phyloP scores from a whole-genome alignment of 2,329 filamentous ascomycete species.

The Cercospora sp. region DNA sequence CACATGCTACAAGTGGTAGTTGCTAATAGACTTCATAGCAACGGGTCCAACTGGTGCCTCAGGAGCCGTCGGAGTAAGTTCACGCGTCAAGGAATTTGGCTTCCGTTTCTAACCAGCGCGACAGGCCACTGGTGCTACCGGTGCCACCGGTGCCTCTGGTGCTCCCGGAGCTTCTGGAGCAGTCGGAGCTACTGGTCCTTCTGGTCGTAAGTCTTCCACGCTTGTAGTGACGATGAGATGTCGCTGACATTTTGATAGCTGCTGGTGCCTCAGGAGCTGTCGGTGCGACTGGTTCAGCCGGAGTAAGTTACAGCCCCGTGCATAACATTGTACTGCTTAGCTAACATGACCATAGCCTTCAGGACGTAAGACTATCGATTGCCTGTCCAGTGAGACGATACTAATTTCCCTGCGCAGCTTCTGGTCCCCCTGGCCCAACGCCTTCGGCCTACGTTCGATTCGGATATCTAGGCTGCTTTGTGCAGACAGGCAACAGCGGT shows the following conservation, averaged over 20 bases:
- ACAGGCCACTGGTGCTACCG: slow-evolving; percentile 5
- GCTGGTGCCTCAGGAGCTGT: slow-evolving; percentile 9
- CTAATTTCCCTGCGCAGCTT: not conserved
- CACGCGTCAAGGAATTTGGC: not conserved
- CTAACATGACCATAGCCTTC: slow-evolving; percentile 2
- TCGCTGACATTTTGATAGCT: slow-evolving; percentile 6
- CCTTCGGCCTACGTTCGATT: slow-evolving; percentile 22
- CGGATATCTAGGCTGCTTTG: slow-evolving; percentile 36
- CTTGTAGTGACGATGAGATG: not conserved
- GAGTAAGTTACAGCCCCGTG: not conserved
- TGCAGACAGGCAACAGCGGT: slow-evolving; percentile 30
- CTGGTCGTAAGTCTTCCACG: not conserved
- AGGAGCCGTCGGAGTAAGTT: slow-evolving; percentile 12
- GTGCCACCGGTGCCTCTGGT: not conserved
- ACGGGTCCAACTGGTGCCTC: slow-evolving; percentile 1
- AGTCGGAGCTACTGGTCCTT: slow-evolving; percentile 6
- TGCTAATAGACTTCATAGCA: not conserved
- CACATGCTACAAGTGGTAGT: not conserved
- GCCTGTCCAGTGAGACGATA: not conserved
- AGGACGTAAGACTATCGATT: not conserved
- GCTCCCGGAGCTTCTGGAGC: not conserved
- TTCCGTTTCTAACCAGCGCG: not conserved
- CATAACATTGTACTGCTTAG: not conserved
- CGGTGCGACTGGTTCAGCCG: not conserved
- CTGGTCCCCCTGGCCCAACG: slow-evolving; percentile 16